Percentiles rank a stretch among this genome's conserved stretches.
Evolutionary conservation across 2,329 filamentous ascomycete species (phyloP).

Genomic region (Ophiosphaerella narmari): DNA sequence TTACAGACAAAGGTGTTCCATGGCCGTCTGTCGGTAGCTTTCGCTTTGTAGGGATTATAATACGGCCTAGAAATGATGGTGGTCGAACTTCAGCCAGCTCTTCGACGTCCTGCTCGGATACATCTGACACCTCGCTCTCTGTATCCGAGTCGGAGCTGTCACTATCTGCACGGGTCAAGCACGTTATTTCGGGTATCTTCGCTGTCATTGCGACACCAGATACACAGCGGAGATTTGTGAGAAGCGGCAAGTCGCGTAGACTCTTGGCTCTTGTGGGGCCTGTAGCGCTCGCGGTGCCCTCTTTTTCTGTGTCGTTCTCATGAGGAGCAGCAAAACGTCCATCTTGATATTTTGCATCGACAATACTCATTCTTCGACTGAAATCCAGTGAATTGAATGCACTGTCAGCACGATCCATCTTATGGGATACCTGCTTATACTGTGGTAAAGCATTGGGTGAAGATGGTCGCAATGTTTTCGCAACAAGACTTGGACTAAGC

Average conservation of each 20-base stretch:
- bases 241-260: slow-evolving; percentile 32
- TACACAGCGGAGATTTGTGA: slow-evolving; percentile 39
- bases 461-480: slow-evolving; percentile 54
- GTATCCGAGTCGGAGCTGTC: slow-evolving; percentile 30
- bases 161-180: slow-evolving; percentile 20
- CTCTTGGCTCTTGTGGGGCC: slow-evolving; percentile 20
- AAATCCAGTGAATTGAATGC: slow-evolving; percentile 60
- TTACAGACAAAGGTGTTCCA: slow-evolving; percentile 41
- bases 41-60: slow-evolving; percentile 33
- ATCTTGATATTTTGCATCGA: slow-evolving; percentile 60
- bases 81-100: slow-evolving; percentile 15
- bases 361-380: slow-evolving; percentile 51
- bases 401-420: slow-evolving; percentile 42
- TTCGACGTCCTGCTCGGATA: slow-evolving; percentile 27
- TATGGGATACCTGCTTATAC: slow-evolving; percentile 5
- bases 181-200: slow-evolving; percentile 19
- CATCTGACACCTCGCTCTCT: slow-evolving; percentile 30
- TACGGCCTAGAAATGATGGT: slow-evolving; percentile 18
- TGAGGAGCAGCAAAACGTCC: slow-evolving; percentile 49
- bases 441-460: slow-evolving; percentile 21
- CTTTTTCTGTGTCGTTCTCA: slow-evolving; percentile 9
- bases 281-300: slow-evolving; percentile 1
- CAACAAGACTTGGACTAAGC: slow-evolving; percentile 49
- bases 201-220: slow-evolving; percentile 30
- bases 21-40: slow-evolving; percentile 43